Conservation (phyloP, 805 yeast genomes). For the Yarrowia bubula region DNA sequence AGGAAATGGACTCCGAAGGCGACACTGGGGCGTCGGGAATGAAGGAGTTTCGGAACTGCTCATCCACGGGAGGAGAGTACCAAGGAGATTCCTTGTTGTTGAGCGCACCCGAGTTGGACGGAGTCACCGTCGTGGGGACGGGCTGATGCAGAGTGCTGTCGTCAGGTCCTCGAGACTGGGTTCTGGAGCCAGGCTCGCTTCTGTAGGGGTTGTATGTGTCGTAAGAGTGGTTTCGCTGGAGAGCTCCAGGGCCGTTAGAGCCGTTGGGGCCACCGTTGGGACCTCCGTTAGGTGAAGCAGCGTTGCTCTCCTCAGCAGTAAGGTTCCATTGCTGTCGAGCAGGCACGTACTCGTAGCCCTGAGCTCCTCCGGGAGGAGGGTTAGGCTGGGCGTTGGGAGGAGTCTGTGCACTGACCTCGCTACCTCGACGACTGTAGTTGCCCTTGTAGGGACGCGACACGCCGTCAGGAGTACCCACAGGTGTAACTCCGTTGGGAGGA, state of each 20-base stretch:
- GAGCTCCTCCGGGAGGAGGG: slow-evolving; percentile 13
- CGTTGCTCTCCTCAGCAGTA: not conserved
- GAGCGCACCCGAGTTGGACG: slow-evolving; percentile 9
- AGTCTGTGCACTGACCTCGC: slow-evolving; percentile 16
- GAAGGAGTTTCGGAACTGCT: slow-evolving; percentile 27
- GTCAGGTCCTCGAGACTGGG: slow-evolving; percentile 7
- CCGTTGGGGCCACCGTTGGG: not conserved
- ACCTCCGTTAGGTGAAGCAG: not conserved
- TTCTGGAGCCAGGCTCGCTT: not conserved
- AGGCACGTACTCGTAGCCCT: slow-evolving; percentile 27
- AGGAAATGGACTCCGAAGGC: slow-evolving; percentile 31
- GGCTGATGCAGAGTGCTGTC: slow-evolving; percentile 11
- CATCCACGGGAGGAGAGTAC: slow-evolving; percentile 13
- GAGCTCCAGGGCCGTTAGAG: not conserved
- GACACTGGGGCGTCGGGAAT: slow-evolving; percentile 27
- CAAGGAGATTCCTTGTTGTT: slow-evolving; percentile 18
- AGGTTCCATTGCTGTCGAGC: slow-evolving; percentile 29
- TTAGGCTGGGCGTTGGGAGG: slow-evolving; percentile 2
- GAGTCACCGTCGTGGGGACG: slow-evolving; percentile 8
- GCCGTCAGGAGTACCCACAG: slow-evolving; percentile 5
- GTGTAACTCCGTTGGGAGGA: not conserved
- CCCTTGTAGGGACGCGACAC: slow-evolving; percentile 14
- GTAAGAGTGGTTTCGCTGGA: slow-evolving; percentile 22
- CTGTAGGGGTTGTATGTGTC: slow-evolving; percentile 21
- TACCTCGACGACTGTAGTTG: slow-evolving; percentile 29